These are phyloP conservation scores for Phallus indusiatus DNA, from an alignment of 768 basidiomycete species.

Conservation along the genomic window DNA sequence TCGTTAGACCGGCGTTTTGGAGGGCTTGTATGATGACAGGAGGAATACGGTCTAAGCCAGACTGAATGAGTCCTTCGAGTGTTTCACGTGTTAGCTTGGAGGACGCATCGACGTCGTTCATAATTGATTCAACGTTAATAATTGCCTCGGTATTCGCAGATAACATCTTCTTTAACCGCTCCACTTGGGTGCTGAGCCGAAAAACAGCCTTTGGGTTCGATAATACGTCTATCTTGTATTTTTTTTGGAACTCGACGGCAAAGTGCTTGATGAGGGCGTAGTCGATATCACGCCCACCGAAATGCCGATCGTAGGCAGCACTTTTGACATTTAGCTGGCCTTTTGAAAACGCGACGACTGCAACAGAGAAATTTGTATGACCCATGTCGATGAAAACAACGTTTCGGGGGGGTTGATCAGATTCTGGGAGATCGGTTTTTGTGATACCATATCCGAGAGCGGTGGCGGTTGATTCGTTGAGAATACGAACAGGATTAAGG, in stretches of 20 bases:
- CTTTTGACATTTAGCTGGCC: constrained; percentile 82
- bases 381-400: constrained; percentile 95
- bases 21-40: constrained; percentile 72
- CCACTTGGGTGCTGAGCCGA: constrained; percentile 81
- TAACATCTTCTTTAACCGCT: constrained; percentile 92
- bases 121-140: constrained; percentile 89
- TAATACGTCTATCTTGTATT: constrained; percentile 96
- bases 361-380: constrained; percentile 80
- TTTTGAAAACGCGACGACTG: constrained; percentile 90
- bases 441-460: constrained; percentile 99
- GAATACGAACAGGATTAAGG: constrained; percentile 85
- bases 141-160: constrained; percentile 88
- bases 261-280: constrained; percentile 85
- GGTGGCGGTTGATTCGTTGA: constrained; percentile 94
- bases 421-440: constrained; percentile 85
- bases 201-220: constrained; percentile 87
- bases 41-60: constrained; percentile 68
- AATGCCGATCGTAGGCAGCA: constrained; percentile 85
- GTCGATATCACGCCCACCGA: constrained; percentile 96
- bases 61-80: constrained; percentile 69
- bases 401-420: constrained; percentile 68
- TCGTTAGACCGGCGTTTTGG: constrained; percentile 64
- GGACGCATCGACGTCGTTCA: constrained; percentile 90
- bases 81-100: constrained; percentile 77
- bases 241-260: constrained; percentile 83